Evolutionary conservation across 1,284 basidiomycete genomes (phyloP).

Genomic region (Pseudomicrostroma phylloplanum): DNA sequence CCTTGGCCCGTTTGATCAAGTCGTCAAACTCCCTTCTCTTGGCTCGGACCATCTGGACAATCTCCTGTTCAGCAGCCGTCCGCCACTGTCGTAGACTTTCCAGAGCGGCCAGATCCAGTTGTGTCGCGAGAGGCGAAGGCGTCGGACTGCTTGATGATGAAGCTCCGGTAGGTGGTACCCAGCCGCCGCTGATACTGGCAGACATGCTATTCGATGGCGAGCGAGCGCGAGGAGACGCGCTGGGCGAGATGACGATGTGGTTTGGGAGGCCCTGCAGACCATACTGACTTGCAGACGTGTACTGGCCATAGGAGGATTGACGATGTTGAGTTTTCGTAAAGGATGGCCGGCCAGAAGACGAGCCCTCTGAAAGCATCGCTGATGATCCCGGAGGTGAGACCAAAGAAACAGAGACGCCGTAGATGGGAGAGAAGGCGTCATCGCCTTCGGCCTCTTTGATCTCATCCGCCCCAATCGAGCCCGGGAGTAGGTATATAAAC

Average conservation of each 20-base stretch:
- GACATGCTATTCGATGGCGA: constrained; percentile 1
- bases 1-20: constrained; percentile 23
- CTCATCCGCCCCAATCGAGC: not conserved
- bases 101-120: constrained; percentile 26
- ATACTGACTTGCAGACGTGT: not conserved
- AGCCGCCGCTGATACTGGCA: constrained; percentile 9
- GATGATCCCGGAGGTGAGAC: not conserved
- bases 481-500: constrained; percentile 1
- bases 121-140: constrained; percentile 17
- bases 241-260: constrained; percentile 27
- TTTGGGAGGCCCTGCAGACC: constrained; percentile 16
- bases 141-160: not conserved
- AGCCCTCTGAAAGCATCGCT: not conserved
- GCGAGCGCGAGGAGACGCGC: constrained; percentile 17
- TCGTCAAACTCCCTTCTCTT: constrained; percentile 32
- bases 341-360: not conserved
- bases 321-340: not conserved
- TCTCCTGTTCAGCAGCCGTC: constrained; percentile 28
- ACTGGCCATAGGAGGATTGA: not conserved
- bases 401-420: not conserved
- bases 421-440: not conserved
- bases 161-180: constrained; percentile 9
- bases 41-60: constrained; percentile 28
- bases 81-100: constrained; percentile 28
- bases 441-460: not conserved